Base-by-base conservation (phyloP, 345 rosid genomes). In the Heritiera fomes region DNA sequence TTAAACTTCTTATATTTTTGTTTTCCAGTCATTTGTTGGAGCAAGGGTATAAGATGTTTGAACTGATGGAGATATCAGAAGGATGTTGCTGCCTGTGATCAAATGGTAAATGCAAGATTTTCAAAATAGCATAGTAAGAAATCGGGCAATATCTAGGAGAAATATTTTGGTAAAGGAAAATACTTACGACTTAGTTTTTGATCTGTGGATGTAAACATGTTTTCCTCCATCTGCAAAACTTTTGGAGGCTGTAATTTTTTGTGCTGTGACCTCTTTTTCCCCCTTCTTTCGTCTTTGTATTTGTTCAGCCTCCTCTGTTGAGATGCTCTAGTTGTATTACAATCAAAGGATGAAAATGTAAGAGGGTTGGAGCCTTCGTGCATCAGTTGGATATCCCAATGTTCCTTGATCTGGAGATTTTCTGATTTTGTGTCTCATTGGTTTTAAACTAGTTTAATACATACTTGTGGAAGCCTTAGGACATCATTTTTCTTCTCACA, bases 1-100 rank as follows among this genome's bases (percentile, higher is more conserved):
- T 32, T 41, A 46, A 75, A 28, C 34, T 32, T 46, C 28, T 40
- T 72, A 38, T 41, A 7, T 18, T 52, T 67, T 77, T 38, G 6
- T 43, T 32, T 79, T 65, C 61, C 75, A 65, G 82, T 83, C 80
- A 23, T 71, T 76, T 82, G 72, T 71, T 58, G 82, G 82, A 64
- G 80, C 45, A 7, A 82, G n/a, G 50, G 80, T 30, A 7, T 82
- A 34, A 69, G 61, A 23, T 43, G 53, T 38, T 34, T 46, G 4
- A 81, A 50, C 18, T 20, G 41, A 65, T 18, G 45, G 40, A 45
- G 46, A 34, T 47, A 65, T 65, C 47, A 65, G 46, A 7, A 38
- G 10, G 20, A 15, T 20, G 15, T 30, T 15, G 70, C 9, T 38
- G 20, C 28, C 32, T 18, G 3, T 43, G 15, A 38, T 67, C 52